Evolutionary conservation across 2,329 filamentous ascomycete species (phyloP).

Genomic region (Exophiala phaeomuriformis): DNA sequence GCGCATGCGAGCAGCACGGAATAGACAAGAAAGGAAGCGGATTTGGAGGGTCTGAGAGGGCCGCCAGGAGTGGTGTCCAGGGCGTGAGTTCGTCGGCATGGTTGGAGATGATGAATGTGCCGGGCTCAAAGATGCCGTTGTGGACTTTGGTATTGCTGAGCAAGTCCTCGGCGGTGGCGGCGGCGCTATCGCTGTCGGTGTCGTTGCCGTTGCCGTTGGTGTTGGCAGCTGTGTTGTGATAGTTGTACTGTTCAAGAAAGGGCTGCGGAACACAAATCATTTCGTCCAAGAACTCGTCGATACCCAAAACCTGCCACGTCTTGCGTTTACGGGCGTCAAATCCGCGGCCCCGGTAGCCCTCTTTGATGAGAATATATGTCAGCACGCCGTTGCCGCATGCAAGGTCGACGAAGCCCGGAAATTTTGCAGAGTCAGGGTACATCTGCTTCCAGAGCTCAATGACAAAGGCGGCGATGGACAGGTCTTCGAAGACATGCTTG

Average conservation of each 20-base stretch:
- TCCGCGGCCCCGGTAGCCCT: constrained; percentile 80
- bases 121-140: constrained; percentile 59
- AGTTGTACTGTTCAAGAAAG: constrained; percentile 31
- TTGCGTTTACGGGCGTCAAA: constrained; percentile 84
- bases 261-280: constrained; percentile 54
- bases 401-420: constrained; percentile 90
- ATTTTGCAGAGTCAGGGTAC: constrained; percentile 52
- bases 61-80: constrained; percentile 87
- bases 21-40: constrained; percentile 81
- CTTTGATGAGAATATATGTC: constrained; percentile 69
- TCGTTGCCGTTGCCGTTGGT: too few relatives aligned
- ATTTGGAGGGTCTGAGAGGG: constrained; percentile 48
- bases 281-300: constrained; percentile 45
- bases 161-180: neutral
- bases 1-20: constrained; percentile 86
- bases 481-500: constrained; percentile 93
- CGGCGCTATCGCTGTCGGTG: neutral
- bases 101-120: constrained; percentile 92
- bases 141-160: constrained; percentile 21
- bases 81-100: constrained; percentile 93
- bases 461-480: constrained; percentile 83
- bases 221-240: too few relatives aligned
- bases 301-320: constrained; percentile 69
- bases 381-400: constrained; percentile 92
- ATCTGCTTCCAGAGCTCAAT: constrained; percentile 86